Conservation (phyloP, 306 rosid genomes). For the Sicyos baderoa region DNA sequence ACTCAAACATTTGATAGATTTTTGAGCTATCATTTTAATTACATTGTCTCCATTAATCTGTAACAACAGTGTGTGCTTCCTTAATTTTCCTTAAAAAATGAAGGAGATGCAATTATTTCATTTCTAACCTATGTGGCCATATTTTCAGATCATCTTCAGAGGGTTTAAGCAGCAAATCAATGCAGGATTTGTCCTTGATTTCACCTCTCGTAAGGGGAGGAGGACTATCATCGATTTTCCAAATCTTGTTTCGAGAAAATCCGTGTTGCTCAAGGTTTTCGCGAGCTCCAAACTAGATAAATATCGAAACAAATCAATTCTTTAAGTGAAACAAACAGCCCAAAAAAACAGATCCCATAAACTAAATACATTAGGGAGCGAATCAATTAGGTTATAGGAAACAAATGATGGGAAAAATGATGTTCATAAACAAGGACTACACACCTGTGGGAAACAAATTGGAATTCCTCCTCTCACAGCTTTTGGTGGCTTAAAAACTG, state of each 20-base stretch:
- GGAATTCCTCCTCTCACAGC: conserved; percentile 92
- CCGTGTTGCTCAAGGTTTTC: conserved; percentile 80
- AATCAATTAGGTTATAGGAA: neutral
- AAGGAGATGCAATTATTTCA: conserved; percentile 11
- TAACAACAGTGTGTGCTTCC: neutral
- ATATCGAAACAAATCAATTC: conserved; percentile 5
- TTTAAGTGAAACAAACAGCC: neutral
- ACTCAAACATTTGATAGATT: neutral
- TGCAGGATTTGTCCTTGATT: conserved; percentile 41
- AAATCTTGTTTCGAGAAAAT: conserved; percentile 69
- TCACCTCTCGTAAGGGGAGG: conserved; percentile 44
- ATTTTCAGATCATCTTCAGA: conserved; percentile 59
- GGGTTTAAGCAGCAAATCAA: conserved; percentile 70
- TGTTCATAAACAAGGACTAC: neutral
- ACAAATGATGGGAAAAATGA: neutral
- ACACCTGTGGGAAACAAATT: conserved; percentile 88
- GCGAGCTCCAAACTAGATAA: conserved; percentile 53
- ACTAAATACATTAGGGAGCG: conserved; percentile 29
- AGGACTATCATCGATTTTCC: conserved; percentile 60
- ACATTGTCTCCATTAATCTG: neutral
- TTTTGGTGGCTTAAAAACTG: conserved; percentile 61
- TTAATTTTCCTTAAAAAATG: neutral
- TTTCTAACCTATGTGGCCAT: conserved; percentile 83
- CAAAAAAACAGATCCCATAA: neutral
- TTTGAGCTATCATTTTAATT: neutral